Evolutionary conservation across 1,139 yeast species (phyloP).

Genomic region (Ogataea hybrid): DNA sequence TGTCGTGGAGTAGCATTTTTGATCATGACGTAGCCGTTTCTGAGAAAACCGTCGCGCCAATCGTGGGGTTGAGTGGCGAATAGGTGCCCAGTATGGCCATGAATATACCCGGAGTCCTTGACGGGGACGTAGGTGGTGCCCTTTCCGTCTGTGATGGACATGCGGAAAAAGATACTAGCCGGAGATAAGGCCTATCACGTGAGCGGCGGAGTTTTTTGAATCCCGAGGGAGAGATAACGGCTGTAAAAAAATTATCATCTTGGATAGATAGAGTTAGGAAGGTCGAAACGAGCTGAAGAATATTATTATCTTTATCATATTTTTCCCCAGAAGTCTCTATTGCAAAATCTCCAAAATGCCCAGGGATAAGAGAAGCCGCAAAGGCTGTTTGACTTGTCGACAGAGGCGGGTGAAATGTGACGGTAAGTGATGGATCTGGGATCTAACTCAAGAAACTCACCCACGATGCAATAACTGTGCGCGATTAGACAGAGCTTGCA

Average conservation of each 20-base stretch:
- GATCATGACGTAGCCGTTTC: constrained; percentile 29
- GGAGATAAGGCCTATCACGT: background rate
- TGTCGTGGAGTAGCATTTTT: constrained; percentile 25
- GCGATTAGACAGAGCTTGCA: background rate
- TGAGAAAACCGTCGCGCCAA: constrained; percentile 27
- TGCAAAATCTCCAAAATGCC: background rate
- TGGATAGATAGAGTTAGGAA: background rate
- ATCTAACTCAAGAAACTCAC: background rate
- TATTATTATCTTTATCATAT: background rate
- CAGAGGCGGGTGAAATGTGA: constrained; percentile 5
- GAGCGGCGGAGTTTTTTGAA: background rate
- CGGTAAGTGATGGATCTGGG: background rate
- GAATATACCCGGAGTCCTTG: background rate
- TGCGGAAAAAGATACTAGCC: background rate
- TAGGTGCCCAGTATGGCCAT: background rate
- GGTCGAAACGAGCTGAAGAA: background rate
- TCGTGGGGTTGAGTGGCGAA: constrained; percentile 12
- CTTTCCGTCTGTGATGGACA: background rate
- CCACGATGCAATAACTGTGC: constrained; percentile 2
- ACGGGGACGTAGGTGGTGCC: background rate
- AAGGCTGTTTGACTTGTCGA: constrained; percentile 5
- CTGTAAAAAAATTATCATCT: background rate
- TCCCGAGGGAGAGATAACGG: background rate
- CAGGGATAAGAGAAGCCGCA: constrained; percentile 3
- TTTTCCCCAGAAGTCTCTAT: background rate